Conservation (phyloP, 177 flowering plant species). For the Telopea speciosissima region DNA sequence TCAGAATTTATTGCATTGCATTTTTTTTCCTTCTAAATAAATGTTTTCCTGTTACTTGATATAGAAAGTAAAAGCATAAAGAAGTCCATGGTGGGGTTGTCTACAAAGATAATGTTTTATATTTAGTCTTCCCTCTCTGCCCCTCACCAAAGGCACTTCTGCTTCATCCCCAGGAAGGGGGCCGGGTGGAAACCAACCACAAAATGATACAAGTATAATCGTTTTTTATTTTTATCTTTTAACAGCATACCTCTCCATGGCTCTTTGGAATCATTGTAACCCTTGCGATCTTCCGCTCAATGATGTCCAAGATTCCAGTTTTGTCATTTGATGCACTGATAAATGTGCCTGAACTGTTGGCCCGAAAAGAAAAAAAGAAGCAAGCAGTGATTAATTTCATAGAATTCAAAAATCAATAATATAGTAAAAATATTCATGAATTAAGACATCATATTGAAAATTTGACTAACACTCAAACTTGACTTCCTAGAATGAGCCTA, state of each 20-base stretch:
- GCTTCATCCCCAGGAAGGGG: too few species aligned
- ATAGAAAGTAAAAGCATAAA: too few species aligned
- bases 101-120: not conserved
- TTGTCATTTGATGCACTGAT: conserved; percentile 71
- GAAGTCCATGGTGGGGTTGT: not conserved
- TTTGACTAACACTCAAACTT: too few species aligned
- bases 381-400: not conserved
- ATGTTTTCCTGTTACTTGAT: too few species aligned
- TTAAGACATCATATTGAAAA: not conserved
- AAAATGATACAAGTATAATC: too few species aligned
- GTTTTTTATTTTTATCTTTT: not conserved
- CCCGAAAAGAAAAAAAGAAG: conserved; percentile 1
- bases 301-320: conserved; percentile 54
- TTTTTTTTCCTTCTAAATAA: too few species aligned
- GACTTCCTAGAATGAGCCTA: too few species aligned
- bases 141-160: not conserved
- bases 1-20: too few species aligned
- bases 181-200: not conserved
- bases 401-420: not conserved
- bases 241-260: conserved; percentile 70
- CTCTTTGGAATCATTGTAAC: conserved; percentile 68
- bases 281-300: conserved; percentile 79
- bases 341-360: conserved; percentile 78
- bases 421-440: too few species aligned
- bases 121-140: not conserved